A percentile compares a stretch with the other conserved stretches of the same genome.
Evolutionary conservation across 768 basidiomycete species (phyloP).

Genomic region (Arthromyces matolae): DNA sequence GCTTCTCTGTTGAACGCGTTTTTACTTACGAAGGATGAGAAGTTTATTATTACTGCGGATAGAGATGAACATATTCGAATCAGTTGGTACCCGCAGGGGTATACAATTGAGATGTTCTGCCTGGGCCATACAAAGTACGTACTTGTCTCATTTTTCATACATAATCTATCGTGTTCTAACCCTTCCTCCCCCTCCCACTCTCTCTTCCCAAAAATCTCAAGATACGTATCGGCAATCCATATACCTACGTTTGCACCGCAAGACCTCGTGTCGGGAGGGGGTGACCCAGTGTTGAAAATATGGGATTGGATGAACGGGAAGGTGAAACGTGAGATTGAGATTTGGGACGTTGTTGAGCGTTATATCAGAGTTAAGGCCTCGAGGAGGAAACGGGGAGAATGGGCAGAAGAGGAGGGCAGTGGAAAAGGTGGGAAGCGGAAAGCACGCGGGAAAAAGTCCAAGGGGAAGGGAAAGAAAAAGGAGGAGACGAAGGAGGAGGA

Average conservation of each 20-base stretch:
- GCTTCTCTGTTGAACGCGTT: slow-evolving; percentile 79
- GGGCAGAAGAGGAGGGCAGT: slow-evolving; percentile 21
- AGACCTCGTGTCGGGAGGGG: slow-evolving; percentile 80
- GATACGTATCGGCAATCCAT: slow-evolving; percentile 82
- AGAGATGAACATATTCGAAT: slow-evolving; percentile 94
- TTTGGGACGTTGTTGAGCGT: slow-evolving; percentile 46
- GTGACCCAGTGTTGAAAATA: slow-evolving; percentile 69
- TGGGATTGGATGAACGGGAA: slow-evolving; percentile 78
- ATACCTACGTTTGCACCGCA: slow-evolving; percentile 46
- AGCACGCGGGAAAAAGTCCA: slow-evolving; percentile 21
- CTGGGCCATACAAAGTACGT: slow-evolving; percentile 79
- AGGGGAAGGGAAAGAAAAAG: slow-evolving; percentile 24
- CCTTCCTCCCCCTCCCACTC: background rate
- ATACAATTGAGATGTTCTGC: slow-evolving; percentile 82
- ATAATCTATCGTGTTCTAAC: background rate
- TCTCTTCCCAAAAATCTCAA: background rate
- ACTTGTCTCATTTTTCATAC: background rate
- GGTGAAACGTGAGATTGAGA: slow-evolving; percentile 46
- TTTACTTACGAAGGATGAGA: slow-evolving; percentile 62
- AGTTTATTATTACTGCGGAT: slow-evolving; percentile 83
- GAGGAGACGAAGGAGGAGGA: slow-evolving; percentile 26
- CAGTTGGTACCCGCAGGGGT: slow-evolving; percentile 85
- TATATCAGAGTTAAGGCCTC: slow-evolving; percentile 41
- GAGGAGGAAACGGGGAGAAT: slow-evolving; percentile 33
- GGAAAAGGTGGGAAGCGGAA: slow-evolving; percentile 17